Conservation (phyloP, 306 rosid genomes). For the Citrullus colocynthis region DNA sequence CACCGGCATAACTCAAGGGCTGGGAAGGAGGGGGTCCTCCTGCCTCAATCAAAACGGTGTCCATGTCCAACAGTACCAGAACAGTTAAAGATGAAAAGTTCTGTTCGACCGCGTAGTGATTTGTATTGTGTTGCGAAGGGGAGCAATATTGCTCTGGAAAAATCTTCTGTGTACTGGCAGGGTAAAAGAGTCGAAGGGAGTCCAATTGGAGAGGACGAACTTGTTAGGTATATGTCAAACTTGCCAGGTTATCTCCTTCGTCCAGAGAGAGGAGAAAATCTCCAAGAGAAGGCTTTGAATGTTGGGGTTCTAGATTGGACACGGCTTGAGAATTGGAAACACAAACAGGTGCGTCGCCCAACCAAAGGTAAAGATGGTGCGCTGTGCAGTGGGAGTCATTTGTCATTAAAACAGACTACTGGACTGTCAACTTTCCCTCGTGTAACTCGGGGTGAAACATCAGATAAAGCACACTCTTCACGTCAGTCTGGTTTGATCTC, state of each 20-base stretch:
- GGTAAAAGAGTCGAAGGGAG: constrained; percentile 25
- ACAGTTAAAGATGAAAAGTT: constrained; percentile 20
- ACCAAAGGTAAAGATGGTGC: constrained; percentile 19
- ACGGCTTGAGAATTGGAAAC: constrained; percentile 70
- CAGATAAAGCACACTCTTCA: constrained; percentile 14
- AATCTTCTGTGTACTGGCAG: constrained; percentile 7
- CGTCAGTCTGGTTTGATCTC: constrained; percentile 21
- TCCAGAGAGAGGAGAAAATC: constrained; percentile 33
- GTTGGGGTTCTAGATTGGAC: constrained; percentile 92
- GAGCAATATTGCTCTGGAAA: constrained; percentile 6
- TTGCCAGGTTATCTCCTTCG: constrained; percentile 67
- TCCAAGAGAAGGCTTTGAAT: constrained; percentile 62
- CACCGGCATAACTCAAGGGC: constrained; percentile 24
- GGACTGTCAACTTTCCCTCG: constrained; percentile 19
- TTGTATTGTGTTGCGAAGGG: constrained; percentile 18
- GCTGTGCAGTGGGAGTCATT: constrained; percentile 16
- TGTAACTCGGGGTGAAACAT: constrained; percentile 14
- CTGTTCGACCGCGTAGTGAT: constrained; percentile 20
- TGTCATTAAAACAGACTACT: constrained; percentile 18
- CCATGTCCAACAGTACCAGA: constrained; percentile 18
- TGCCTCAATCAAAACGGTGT: constrained; percentile 16
- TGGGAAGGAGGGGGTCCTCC: constrained; percentile 22
- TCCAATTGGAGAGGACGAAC: constrained; percentile 48
- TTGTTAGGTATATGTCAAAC: constrained; percentile 80
- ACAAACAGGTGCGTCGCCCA: constrained; percentile 29